Conservation (phyloP, 441 rosid genomes). For the Populus tomentosa region DNA sequence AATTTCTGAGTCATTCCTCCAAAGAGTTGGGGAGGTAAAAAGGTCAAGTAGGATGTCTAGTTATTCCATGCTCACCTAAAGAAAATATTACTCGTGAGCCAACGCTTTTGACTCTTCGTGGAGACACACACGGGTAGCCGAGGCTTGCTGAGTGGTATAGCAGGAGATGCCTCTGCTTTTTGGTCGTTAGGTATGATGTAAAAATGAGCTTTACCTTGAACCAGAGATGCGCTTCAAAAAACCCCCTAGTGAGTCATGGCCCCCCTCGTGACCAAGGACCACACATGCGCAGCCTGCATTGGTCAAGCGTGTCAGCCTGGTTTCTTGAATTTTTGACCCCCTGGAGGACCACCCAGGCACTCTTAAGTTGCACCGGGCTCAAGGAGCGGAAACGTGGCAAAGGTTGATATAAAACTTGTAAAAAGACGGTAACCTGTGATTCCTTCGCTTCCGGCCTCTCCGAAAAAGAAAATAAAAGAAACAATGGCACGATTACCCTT, state of each 20-base stretch:
- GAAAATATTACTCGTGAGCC: background rate
- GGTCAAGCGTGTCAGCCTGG: slow-evolving; percentile 1
- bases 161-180: no score
- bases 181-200: no score
- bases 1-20: background rate
- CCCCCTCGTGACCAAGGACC: background rate
- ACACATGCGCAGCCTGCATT: background rate
- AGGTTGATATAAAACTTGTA: slow-evolving; percentile 9
- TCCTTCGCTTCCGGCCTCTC: background rate
- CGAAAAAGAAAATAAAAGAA: no score
- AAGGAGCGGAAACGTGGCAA: no score
- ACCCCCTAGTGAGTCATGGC: background rate
- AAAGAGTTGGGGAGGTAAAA: background rate
- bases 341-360: background rate
- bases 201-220: no score
- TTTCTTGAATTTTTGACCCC: background rate
- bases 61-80: background rate
- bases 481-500: background rate
- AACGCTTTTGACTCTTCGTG: no score
- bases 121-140: no score
- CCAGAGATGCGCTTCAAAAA: background rate
- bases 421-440: slow-evolving; percentile 16
- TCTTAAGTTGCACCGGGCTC: background rate
- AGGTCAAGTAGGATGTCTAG: background rate
- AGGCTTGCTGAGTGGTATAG: no score